A percentile compares a stretch with the other conserved stretches of the same genome.
Evolutionary conservation across 257 asterid species (phyloP).

Genomic region (Marsdenia floribunda): DNA sequence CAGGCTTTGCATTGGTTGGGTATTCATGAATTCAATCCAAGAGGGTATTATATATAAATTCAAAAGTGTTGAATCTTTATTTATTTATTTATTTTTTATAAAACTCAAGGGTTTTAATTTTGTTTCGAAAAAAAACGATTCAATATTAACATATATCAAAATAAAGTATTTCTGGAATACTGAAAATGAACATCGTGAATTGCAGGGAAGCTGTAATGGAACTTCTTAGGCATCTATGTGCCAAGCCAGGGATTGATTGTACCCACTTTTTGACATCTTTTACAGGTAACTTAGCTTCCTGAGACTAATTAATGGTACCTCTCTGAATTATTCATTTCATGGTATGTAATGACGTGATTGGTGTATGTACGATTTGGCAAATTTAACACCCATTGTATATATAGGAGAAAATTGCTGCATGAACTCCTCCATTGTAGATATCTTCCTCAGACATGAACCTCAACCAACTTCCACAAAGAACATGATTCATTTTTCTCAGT

Average conservation of each 20-base stretch:
- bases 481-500: constrained; percentile 43
- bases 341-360: no score
- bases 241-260: constrained; percentile 24
- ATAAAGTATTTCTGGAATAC: no score
- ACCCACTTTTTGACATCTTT: constrained; percentile 27
- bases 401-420: constrained; percentile 38
- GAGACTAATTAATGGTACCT: not conserved
- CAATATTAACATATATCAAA: no score
- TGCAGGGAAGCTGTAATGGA: constrained; percentile 28
- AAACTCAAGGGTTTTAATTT: no score
- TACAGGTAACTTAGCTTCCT: constrained; percentile 21
- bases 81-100: no score
- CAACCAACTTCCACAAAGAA: constrained; percentile 47
- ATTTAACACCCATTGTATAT: not conserved
- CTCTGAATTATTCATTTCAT: not conserved
- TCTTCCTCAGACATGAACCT: constrained; percentile 32
- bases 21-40: constrained; percentile 34
- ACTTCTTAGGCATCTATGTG: constrained; percentile 23
- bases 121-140: not conserved
- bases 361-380: no score
- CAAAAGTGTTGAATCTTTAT: no score
- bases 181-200: no score
- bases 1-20: constrained; percentile 28
- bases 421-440: constrained; percentile 19
- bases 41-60: constrained; percentile 15